Conservation (phyloP, 1,139 yeast species). For the Yamadazyma siamensis region DNA sequence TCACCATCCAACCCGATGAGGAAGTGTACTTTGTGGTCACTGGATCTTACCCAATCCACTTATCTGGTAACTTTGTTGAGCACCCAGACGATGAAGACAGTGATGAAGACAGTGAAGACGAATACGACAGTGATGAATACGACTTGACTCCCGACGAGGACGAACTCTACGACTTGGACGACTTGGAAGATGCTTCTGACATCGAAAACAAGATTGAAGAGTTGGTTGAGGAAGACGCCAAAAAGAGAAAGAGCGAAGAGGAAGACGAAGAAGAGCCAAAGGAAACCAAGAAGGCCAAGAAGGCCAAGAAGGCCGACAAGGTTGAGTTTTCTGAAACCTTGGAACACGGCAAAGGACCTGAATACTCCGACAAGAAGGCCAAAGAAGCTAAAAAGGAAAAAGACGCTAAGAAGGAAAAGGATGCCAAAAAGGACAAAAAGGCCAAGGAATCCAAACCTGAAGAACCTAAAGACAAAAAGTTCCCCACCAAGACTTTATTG, state of each 20-base stretch:
- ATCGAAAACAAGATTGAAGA: slow-evolving; percentile 56
- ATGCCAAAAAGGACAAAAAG: slow-evolving; percentile 16
- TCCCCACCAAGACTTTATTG: slow-evolving; percentile 72
- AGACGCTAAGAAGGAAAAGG: slow-evolving; percentile 28
- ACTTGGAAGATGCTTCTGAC: slow-evolving; percentile 57
- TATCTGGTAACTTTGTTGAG: slow-evolving; percentile 92
- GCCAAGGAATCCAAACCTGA: slow-evolving; percentile 21
- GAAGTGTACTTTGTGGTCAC: slow-evolving; percentile 92
- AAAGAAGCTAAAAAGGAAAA: slow-evolving; percentile 7
- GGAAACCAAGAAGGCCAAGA: slow-evolving; percentile 33
- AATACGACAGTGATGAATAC: slow-evolving; percentile 67
- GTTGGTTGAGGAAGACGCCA: slow-evolving; percentile 54
- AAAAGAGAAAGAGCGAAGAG: slow-evolving; percentile 32
- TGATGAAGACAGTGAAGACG: slow-evolving; percentile 48
- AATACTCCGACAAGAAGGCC: too few relatives aligned
- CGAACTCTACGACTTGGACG: slow-evolving; percentile 67
- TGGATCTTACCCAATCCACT: slow-evolving; percentile 90
- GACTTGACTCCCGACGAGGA: slow-evolving; percentile 93
- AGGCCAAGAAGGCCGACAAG: slow-evolving; percentile 53
- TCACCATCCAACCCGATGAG: slow-evolving; percentile 90
- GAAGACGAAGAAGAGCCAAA: slow-evolving; percentile 15
- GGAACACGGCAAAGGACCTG: slow-evolving; percentile 85
- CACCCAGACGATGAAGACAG: slow-evolving; percentile 82
- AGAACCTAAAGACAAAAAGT: slow-evolving; percentile 35
- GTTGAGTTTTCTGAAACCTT: slow-evolving; percentile 87